phyloP scores from a whole-genome alignment of 1,284 basidiomycete genomes.

The Naganishia sp. region DNA sequence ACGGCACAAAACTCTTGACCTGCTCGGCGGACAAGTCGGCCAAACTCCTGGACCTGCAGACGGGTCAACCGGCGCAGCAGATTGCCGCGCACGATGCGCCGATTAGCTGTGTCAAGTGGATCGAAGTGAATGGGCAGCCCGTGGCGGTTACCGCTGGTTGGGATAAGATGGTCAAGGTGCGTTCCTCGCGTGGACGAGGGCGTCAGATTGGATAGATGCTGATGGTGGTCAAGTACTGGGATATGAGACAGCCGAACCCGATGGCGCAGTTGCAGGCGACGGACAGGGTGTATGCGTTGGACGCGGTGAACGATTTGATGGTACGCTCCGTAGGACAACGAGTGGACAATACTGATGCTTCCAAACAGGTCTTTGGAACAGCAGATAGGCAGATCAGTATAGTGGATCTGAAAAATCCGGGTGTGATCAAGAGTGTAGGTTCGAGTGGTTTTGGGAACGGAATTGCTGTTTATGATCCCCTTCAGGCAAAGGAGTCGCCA shows the following conservation, averaged over 20 bases:
- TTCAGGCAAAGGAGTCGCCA: conserved; percentile 73
- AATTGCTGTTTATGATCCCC: conserved; percentile 5
- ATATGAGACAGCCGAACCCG: conserved; percentile 70
- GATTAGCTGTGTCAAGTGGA: conserved; percentile 73
- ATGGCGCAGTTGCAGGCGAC: conserved; percentile 77
- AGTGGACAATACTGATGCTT: background rate
- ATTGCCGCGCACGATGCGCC: conserved; percentile 83
- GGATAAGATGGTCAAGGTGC: conserved; percentile 86
- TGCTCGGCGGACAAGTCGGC: conserved; percentile 84
- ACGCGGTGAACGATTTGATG: conserved; percentile 44
- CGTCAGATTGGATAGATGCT: background rate
- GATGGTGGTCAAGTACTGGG: conserved; percentile 73
- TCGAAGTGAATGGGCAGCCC: conserved; percentile 62
- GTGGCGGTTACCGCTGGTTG: conserved; percentile 83
- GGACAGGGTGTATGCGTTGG: conserved; percentile 75
- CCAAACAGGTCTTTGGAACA: conserved; percentile 83
- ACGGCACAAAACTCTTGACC: conserved; percentile 78
- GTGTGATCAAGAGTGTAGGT: conserved; percentile 69
- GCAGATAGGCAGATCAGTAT: conserved; percentile 89
- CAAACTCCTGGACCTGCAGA: conserved; percentile 75
- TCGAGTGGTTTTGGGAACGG: background rate
- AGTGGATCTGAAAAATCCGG: conserved; percentile 80
- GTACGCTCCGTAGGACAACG: conserved; percentile 30
- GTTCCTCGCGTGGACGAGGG: conserved; percentile 22
- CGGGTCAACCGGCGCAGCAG: conserved; percentile 64